Evolutionary conservation across 1,139 yeast genomes (phyloP), one percentile per base, ranked within the genome.

Genomic region (Blastobotrys capitulatus): DNA sequence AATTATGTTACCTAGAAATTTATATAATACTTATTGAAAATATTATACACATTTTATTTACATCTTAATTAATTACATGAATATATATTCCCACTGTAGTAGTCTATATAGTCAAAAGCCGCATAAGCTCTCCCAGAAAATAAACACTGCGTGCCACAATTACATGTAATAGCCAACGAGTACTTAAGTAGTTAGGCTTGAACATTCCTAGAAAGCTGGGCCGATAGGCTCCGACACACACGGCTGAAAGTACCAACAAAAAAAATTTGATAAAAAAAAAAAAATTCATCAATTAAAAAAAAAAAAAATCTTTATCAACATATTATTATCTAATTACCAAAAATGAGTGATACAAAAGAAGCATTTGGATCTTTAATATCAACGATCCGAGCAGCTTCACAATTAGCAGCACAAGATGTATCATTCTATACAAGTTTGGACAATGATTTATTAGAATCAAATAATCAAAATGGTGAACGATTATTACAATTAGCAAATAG

Each of bases 341-440:
- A 12, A 26, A 22, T 20, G 29, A 32, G 2, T 12, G 48, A 46
- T 26, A 46, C 48, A 4, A 55, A 58, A 47, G 55, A 58, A 20
- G 52, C 60, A 8, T 57, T 58, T 34, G 48, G 53, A 18, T 51
- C 62, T 4, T 50, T 63, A 46, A 55, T 61, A 36, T 50, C 60
- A 31, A 73, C 84, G 1, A 80, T 88, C 35, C 74, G 96, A 54
- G 77, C 86, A 1, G 79, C 96, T 0, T 72, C 84, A 6, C 79
- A 86, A 1, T 69, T 92, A 42, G 85, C 89, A 1, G 80, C 88
- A 0, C 88, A 86, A 56, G 98, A 92, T 69, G 77, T 89, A 25
- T 77, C 76, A 41, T 92, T 90, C 60, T 80, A 82, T 67, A 76
- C 76, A 49, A 79, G 89, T 42, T 65, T 89, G n/a, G 95, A 88